phyloP scores from a whole-genome alignment of 2,329 filamentous ascomycete genomes.

The Fusarium buharicum region DNA sequence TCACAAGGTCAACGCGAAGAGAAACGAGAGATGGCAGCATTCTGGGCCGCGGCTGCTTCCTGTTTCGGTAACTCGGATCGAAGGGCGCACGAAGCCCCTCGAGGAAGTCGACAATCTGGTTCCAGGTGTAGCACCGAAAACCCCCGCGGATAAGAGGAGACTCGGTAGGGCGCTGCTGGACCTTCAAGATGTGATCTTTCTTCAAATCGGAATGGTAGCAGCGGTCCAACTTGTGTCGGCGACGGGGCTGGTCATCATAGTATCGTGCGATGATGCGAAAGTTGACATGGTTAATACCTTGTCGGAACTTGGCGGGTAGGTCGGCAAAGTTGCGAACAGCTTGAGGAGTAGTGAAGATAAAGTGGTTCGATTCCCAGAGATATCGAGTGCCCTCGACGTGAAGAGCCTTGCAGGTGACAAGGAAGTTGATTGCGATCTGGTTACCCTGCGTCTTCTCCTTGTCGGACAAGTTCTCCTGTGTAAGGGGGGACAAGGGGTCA shows the following conservation, averaged over 20 bases:
- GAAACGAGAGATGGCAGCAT: conserved; percentile 60
- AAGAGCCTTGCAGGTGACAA: conserved; percentile 63
- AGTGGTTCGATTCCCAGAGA: conserved; percentile 64
- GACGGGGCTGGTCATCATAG: conserved; percentile 61
- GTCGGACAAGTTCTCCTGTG: conserved; percentile 56
- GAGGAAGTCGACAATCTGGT: conserved; percentile 64
- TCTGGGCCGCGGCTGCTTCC: conserved; percentile 52
- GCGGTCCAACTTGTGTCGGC: conserved; percentile 55
- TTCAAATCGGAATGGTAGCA: conserved; percentile 58
- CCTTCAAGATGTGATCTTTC: conserved; percentile 55
- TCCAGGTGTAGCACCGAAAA: conserved; percentile 66
- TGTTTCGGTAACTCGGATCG: conserved; percentile 54
- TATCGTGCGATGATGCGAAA: conserved; percentile 66
- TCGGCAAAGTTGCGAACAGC: conserved; percentile 62
- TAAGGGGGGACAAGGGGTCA: conserved; percentile 62
- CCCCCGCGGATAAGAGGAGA: conserved; percentile 60
- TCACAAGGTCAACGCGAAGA: conserved; percentile 65
- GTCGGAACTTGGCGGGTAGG: conserved; percentile 55
- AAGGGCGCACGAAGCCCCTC: conserved; percentile 62
- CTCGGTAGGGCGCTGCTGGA: conserved; percentile 57
- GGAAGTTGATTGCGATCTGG: conserved; percentile 63
- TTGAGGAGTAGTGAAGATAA: conserved; percentile 64
- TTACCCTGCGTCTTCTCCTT: conserved; percentile 57
- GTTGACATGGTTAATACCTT: conserved; percentile 58
- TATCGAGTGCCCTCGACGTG: conserved; percentile 60